Percentiles rank a stretch among this genome's conserved stretches.
Conservation (phyloP, 2,329 filamentous ascomycete species). For the Microsporum ferrugineum region DNA sequence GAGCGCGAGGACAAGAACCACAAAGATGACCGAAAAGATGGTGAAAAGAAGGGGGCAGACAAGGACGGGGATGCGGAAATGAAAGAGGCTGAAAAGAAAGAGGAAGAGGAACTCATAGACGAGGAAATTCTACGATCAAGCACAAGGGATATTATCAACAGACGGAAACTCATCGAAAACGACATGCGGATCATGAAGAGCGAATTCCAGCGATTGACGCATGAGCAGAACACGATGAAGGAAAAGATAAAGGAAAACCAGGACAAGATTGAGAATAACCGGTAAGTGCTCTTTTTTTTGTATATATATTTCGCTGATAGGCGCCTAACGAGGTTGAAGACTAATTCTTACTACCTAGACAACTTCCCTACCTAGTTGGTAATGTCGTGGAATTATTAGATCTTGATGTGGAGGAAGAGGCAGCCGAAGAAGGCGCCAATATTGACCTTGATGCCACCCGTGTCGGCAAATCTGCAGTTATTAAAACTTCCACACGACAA, state of each 20-base stretch:
- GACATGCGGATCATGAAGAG: conserved; percentile 98
- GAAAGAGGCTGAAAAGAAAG: conserved; percentile 63
- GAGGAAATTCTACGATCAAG: conserved; percentile 85
- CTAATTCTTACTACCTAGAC: conserved; percentile 42
- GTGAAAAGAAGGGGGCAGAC: conserved; percentile 45
- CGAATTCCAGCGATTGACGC: conserved; percentile 83
- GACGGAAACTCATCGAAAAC: conserved; percentile 87
- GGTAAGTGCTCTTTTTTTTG: conserved; percentile 44
- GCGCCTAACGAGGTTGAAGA: neutral
- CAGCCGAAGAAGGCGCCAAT: conserved; percentile 93
- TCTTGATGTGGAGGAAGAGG: conserved; percentile 89
- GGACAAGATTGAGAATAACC: conserved; percentile 98
- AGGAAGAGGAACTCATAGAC: conserved; percentile 70
- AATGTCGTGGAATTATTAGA: conserved; percentile 97
- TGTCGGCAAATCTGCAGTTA: conserved; percentile 95
- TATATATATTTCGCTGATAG: conserved; percentile 7
- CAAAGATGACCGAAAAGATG: conserved; percentile 46
- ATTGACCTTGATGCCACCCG: conserved; percentile 95
- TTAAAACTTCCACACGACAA: conserved; percentile 97
- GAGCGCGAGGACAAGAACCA: conserved; percentile 64
- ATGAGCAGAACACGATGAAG: conserved; percentile 91
- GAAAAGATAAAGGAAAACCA: conserved; percentile 99
- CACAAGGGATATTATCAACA: conserved; percentile 87
- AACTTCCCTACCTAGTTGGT: conserved; percentile 94
- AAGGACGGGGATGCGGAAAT: conserved; percentile 73